Evolutionary conservation across 2,329 filamentous ascomycete genomes (phyloP), one percentile per base, ranked within the genome.

Genomic region (Clonostachys rosea): DNA sequence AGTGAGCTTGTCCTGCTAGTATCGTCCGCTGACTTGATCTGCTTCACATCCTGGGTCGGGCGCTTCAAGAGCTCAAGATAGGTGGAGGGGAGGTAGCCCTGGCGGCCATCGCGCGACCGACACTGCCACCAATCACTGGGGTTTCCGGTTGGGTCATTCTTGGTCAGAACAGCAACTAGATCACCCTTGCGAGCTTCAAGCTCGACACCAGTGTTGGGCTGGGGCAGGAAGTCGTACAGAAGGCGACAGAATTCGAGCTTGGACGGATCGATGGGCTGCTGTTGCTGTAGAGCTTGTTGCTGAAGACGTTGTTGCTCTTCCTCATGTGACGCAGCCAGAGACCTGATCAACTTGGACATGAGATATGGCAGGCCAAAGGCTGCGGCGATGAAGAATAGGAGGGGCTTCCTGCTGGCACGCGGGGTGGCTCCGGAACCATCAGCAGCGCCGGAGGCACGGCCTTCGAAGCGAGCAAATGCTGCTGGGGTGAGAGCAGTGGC

Each of bases 121-220:
- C 95, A 99, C 54, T 87, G 84, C 94, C 94, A 99, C 94, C 94
- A 99, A 62, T 99, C 92, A 45, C 88, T 94, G 5, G 90, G 83
- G 57, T 94, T 91, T 40, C 94, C 94, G 60, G 92, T 81, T 1
- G 94, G 94, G 59, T 99, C 94, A 16, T 83, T 87, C 72, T 96
- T 96, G 71, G 86, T 87, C 47, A 99, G 78, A 1, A 99, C 91
- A 24, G 94, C 94, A 14, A 99, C 91, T 46, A 97, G 83, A 58
- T 99, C 94, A 50, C 92, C 92, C 73, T 96, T 96, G 71, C 89
- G 91, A 20, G 95, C 92, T 35, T 89, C 84, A 13, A 99, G 78
- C 61, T 99, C 95, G 56, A 97, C 83, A 47, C 77, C 69, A n/a
- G 65, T 60, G 65, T 79, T 81, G 4, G 80, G 72, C 59, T 92